These are phyloP conservation scores for Saccharomycopsis capsularis DNA, from an alignment of 805 yeast genomes.

Conservation along the genomic window DNA sequence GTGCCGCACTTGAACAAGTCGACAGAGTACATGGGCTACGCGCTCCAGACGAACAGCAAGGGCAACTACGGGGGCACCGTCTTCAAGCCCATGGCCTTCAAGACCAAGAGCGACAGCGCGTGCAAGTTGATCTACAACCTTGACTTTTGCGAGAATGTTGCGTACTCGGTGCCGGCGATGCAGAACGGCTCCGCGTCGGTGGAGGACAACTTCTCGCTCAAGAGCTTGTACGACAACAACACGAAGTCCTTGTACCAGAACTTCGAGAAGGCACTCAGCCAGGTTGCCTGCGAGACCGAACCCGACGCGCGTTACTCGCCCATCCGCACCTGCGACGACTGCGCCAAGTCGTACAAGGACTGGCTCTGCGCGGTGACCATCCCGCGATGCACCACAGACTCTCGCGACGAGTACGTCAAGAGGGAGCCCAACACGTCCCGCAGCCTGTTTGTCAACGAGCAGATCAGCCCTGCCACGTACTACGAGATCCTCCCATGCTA, in stretches of 20 bases:
- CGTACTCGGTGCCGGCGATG: slow-evolving; percentile 73
- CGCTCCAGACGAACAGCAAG: slow-evolving; percentile 44
- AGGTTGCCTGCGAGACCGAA: slow-evolving; percentile 66
- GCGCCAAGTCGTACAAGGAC: slow-evolving; percentile 61
- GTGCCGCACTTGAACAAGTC: slow-evolving; percentile 54
- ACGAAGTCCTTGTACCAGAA: slow-evolving; percentile 52
- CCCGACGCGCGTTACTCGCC: slow-evolving; percentile 68
- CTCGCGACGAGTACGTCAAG: slow-evolving; percentile 36
- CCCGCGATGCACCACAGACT: slow-evolving; percentile 69
- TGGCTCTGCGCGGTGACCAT: slow-evolving; percentile 90
- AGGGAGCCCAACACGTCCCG: slow-evolving; percentile 51
- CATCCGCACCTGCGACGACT: slow-evolving; percentile 62
- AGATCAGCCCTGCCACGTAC: slow-evolving; percentile 53
- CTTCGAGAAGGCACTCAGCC: slow-evolving; percentile 70
- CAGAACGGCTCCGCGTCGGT: slow-evolving; percentile 33
- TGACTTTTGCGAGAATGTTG: slow-evolving; percentile 72
- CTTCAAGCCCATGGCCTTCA: slow-evolving; percentile 49
- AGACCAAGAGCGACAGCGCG: slow-evolving; percentile 44
- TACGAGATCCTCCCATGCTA: slow-evolving; percentile 84
- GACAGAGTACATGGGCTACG: slow-evolving; percentile 56
- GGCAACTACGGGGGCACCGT: slow-evolving; percentile 54
- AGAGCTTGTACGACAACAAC: slow-evolving; percentile 53
- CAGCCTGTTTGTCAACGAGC: slow-evolving; percentile 47
- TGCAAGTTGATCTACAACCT: slow-evolving; percentile 73
- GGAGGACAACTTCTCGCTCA: slow-evolving; percentile 28